Evolutionary conservation across 805 yeast species (phyloP), one percentile per base, ranked within the genome.

Genomic region (Teunomyces panamensis): DNA sequence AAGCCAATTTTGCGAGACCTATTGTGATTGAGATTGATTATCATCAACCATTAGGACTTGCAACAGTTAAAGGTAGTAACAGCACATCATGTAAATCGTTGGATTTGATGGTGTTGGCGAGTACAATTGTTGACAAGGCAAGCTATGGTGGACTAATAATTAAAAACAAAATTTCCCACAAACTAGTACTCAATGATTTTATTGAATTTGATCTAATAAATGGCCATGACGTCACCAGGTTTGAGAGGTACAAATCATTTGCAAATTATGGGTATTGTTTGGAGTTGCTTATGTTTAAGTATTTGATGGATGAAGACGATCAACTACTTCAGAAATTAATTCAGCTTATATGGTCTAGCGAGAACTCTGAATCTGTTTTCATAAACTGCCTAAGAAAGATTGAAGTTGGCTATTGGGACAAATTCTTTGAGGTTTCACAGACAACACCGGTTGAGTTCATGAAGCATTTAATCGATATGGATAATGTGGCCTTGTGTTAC

Each of bases 361-460:
- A 58, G 29, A 62, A 63, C 46, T 57, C 65, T 66, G 68, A 65
- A 20, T 57, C 58, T 4, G 71, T 80, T n/a, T 74, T 72, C 46
- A 67, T 79, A 41, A 79, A 76, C 50, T 80, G 85, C 54, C 77
- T 84, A 30, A 64, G 87, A 29, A 81, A 81, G 50, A 81, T 80
- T 11, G 87, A 81, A 55, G 71, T 76, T 43, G 72, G 68, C 35
- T 77, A 77, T 56, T 81, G 87, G 87, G 44, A 62, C 4, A 60
- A 58, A n/a, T 78, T 79, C 48, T 80, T 80, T 55, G 52, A 59
- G 3, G 63, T 69, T 20, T 58, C 75, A 20, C 57, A 66, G 3
- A 67, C 69, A 30, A 68, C 74, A 0, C 84, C 84, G 2, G 64
- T 77, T 11, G 67, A 68, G 17, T 65, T 77, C 43, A 71, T 78